These are phyloP conservation scores for Myochromella boudieri DNA, from an alignment of 768 basidiomycete species.

Conservation along the genomic window DNA sequence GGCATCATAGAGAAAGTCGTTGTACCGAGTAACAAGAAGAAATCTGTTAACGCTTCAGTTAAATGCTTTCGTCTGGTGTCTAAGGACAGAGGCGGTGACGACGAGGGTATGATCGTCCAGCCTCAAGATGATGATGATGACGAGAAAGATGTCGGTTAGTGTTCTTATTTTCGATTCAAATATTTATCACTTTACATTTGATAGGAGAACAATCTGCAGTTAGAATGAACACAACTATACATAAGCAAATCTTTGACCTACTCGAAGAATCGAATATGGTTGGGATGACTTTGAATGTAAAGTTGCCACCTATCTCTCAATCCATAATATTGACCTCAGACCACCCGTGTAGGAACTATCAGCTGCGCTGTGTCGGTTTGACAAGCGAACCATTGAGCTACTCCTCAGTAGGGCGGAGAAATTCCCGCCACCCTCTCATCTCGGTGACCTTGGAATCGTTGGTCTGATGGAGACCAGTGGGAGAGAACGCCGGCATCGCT, in stretches of 20 bases:
- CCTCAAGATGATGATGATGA: conserved; percentile 43
- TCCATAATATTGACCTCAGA: conserved; percentile 5
- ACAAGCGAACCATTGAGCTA: conserved; percentile 83
- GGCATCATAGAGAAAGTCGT: conserved; percentile 74
- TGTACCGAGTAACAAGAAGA: conserved; percentile 58
- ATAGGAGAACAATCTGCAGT: conserved; percentile 37
- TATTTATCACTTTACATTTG: neutral
- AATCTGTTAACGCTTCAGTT: conserved; percentile 44
- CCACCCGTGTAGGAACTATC: conserved; percentile 55
- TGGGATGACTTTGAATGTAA: conserved; percentile 75
- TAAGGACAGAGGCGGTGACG: conserved; percentile 35
- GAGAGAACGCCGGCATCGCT: conserved; percentile 84
- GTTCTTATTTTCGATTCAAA: neutral
- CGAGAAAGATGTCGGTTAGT: conserved; percentile 32
- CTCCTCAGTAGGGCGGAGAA: conserved; percentile 69
- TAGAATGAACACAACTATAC: conserved; percentile 67
- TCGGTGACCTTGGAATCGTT: conserved; percentile 68
- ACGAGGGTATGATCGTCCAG: conserved; percentile 35
- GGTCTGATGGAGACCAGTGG: conserved; percentile 80
- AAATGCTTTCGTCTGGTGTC: conserved; percentile 69
- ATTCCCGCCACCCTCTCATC: conserved; percentile 63
- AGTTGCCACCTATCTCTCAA: conserved; percentile 6
- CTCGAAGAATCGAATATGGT: conserved; percentile 64
- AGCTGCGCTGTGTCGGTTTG: conserved; percentile 61
- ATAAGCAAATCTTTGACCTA: conserved; percentile 77